Base-by-base conservation (phyloP, 2,329 filamentous ascomycete species). In the Keithomyces neogunnii region DNA sequence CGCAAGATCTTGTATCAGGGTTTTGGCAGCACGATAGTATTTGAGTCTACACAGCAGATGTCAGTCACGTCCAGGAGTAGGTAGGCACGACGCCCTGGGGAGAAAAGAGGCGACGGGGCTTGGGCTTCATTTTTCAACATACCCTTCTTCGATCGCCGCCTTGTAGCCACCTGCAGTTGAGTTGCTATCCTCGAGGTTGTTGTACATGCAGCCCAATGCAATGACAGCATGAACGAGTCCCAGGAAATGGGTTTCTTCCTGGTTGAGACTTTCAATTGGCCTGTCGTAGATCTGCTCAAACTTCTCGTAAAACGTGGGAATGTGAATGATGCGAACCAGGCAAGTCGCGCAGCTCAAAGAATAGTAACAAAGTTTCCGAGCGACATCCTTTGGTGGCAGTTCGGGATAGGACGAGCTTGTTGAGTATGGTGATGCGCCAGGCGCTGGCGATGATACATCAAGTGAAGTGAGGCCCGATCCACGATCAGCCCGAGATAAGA, bases 231-330 rank as follows among this genome's bases (percentile, higher is more conserved):
- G 89, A 3, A 90, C 66, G 1, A 89, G 73, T 1, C 84, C 84
- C n/a, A 90, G 66, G 53, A 86, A 88, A 31, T 77, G 75, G 48
- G 82, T 79, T 56, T 89, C 85, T 47, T 84, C 80, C 49, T 80
- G 78, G 5, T 75, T 77, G 57, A 82, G 81, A 49, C 74, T 76
- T 28, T 86, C 80, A 8, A 78, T 73, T 1, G 86, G 74, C 28
- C 75, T 82, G 56, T 86, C 81, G 66, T 95, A 96, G 39, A 96
- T 76, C 50, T 78, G 78, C 57, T 96, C 84, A 55, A 96, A 78
- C 60, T 81, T 83, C 53, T 80, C 77, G 69, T 86, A 89, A 64
- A 96, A 96, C 0, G 82, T 82, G 0, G 91, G 91, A 47, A 87
- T 75, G 62, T 96, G 90, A 4, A 95, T 80, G 51, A 92, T 84